These are phyloP conservation scores for Gastrolobium villosum DNA, from an alignment of 306 rosid genomes.

Conservation along the genomic window DNA sequence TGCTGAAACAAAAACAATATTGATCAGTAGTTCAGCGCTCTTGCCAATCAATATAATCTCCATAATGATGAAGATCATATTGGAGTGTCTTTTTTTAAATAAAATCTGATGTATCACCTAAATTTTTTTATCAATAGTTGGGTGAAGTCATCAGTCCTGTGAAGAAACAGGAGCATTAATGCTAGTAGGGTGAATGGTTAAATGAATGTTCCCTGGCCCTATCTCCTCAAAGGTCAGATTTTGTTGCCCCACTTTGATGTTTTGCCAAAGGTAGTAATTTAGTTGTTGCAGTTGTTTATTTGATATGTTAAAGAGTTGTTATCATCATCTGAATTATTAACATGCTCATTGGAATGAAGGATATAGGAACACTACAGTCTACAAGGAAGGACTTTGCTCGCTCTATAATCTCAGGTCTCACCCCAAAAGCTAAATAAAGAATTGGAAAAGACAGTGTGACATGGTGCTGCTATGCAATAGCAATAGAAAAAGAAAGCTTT, in stretches of 20 bases:
- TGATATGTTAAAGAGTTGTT: not conserved
- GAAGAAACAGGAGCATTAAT: not conserved
- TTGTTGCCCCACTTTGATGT: slow-evolving; percentile 27
- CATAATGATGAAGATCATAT: not conserved
- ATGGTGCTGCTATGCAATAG: not conserved
- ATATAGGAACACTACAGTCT: slow-evolving; percentile 3
- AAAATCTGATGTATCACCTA: not conserved
- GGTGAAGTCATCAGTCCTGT: not conserved
- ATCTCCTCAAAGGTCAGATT: not conserved
- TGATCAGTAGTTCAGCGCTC: slow-evolving; percentile 9
- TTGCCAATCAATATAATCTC: not conserved
- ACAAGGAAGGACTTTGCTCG: slow-evolving; percentile 45
- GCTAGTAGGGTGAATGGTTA: not conserved
- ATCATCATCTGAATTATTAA: slow-evolving; percentile 8
- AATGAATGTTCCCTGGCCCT: not conserved
- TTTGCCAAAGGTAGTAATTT: slow-evolving; percentile 48
- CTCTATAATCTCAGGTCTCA: not conserved
- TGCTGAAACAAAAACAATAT: slow-evolving; percentile 9
- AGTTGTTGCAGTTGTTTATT: slow-evolving; percentile 54
- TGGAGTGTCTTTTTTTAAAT: not conserved
- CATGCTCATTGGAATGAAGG: not conserved
- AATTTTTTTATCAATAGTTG: not conserved
- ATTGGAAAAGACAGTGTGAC: slow-evolving; percentile 38
- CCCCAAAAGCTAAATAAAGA: not conserved
- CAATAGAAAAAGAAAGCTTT: slow-evolving; percentile 35